Evolutionary conservation across 2,329 filamentous ascomycete genomes (phyloP).

Genomic region (Hymenoscyphus fraxineus): DNA sequence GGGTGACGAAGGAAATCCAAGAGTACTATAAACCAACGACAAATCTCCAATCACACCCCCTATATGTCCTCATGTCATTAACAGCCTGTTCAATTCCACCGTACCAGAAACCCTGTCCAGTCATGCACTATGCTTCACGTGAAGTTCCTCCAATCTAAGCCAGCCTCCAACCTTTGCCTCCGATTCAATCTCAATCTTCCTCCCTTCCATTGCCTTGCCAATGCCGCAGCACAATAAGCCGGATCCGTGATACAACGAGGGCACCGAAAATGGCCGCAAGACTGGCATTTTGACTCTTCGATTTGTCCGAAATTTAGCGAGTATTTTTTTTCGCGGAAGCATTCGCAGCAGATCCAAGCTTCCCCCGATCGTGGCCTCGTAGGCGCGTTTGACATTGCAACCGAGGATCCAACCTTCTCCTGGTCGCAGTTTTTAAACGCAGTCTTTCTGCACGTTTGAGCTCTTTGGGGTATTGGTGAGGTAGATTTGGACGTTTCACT

Average conservation of each 20-base stretch:
- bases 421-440: not conserved
- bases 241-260: not conserved
- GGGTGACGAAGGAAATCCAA: not conserved
- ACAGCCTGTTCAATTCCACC: not conserved
- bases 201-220: not conserved
- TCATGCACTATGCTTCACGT: not conserved
- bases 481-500: too few relatives aligned
- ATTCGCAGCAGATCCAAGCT: not conserved
- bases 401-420: not conserved
- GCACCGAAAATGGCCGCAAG: not conserved
- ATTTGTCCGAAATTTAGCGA: not conserved
- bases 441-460: not conserved
- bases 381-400: not conserved
- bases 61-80: not conserved
- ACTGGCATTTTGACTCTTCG: not conserved
- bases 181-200: not conserved
- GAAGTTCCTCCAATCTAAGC: not conserved
- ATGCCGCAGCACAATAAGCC: not conserved
- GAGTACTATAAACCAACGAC: not conserved
- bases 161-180: not conserved
- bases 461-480: too few relatives aligned
- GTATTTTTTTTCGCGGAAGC: not conserved
- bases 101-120: too few relatives aligned
- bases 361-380: not conserved
- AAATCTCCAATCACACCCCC: not conserved